Evolutionary conservation across 2,329 filamentous ascomycete genomes (phyloP).

Genomic region (Trichoderma breve): DNA sequence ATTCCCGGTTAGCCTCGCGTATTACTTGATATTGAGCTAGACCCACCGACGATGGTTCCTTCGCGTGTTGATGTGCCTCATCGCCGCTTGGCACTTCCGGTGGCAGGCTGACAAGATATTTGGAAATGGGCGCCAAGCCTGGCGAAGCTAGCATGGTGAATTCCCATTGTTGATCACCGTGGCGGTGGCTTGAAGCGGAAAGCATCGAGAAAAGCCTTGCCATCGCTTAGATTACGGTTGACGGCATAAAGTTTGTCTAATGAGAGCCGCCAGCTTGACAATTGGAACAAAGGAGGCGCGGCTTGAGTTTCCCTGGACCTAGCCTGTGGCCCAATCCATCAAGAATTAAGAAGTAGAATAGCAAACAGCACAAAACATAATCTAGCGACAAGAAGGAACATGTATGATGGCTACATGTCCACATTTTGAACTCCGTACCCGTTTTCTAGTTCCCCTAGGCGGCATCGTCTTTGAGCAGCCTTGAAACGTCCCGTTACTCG

Average conservation of each 20-base stretch:
- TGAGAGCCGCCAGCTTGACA: background rate
- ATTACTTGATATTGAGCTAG: background rate
- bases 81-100: background rate
- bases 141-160: background rate
- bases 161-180: background rate
- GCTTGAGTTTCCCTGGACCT: background rate
- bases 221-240: background rate
- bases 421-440: slow-evolving; percentile 8
- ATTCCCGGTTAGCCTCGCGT: background rate
- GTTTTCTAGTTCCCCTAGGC: background rate
- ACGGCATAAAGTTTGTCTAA: background rate
- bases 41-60: background rate
- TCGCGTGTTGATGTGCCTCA: background rate
- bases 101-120: background rate
- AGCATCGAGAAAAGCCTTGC: background rate
- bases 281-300: background rate
- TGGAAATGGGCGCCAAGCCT: background rate
- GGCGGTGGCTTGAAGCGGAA: background rate
- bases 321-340: background rate
- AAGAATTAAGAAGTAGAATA: background rate
- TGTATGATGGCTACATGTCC: background rate
- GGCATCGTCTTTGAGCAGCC: background rate
- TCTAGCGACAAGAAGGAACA: background rate
- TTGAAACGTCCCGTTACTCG: background rate
- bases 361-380: background rate